Conservation (phyloP, 2,329 filamentous ascomycete genomes). For the Alternaria brassicae region DNA sequence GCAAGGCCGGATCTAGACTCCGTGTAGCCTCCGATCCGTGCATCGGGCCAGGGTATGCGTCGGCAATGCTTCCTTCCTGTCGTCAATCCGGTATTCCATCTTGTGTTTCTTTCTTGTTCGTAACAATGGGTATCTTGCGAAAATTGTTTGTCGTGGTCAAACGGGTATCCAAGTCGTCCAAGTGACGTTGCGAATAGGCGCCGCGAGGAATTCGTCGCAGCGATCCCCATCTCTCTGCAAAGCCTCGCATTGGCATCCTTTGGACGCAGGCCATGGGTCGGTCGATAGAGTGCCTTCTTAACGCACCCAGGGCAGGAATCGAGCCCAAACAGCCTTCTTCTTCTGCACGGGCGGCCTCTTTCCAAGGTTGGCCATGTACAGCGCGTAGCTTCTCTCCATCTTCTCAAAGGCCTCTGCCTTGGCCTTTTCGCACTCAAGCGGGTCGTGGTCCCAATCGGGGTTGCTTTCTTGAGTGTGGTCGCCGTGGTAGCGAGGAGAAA, state of each 20-base stretch:
- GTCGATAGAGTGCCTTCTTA: not conserved
- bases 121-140: constrained; percentile 14
- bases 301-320: constrained; percentile 28
- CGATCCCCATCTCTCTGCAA: not conserved
- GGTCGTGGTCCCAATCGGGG: constrained; percentile 34
- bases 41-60: not conserved
- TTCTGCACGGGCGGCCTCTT: constrained; percentile 19
- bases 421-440: constrained; percentile 28
- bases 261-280: not conserved
- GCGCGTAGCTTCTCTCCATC: constrained; percentile 33
- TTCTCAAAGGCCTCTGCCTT: constrained; percentile 33
- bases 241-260: not conserved
- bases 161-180: constrained; percentile 10
- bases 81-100: not conserved
- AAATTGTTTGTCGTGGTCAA: constrained; percentile 3
- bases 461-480: constrained; percentile 39
- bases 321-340: constrained; percentile 30
- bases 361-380: constrained; percentile 33
- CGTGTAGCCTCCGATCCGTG: constrained; percentile 15
- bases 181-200: not conserved
- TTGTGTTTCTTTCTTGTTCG: not conserved
- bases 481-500: constrained; percentile 33
- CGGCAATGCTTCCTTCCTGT: not conserved
- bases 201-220: not conserved
- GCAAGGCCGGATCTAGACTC: constrained; percentile 3